A percentile compares a stretch with the other conserved stretches of the same genome.
These are phyloP conservation scores for Aureobasidium sp. DNA, from an alignment of 2,329 filamentous ascomycete species.

Conservation along the genomic window DNA sequence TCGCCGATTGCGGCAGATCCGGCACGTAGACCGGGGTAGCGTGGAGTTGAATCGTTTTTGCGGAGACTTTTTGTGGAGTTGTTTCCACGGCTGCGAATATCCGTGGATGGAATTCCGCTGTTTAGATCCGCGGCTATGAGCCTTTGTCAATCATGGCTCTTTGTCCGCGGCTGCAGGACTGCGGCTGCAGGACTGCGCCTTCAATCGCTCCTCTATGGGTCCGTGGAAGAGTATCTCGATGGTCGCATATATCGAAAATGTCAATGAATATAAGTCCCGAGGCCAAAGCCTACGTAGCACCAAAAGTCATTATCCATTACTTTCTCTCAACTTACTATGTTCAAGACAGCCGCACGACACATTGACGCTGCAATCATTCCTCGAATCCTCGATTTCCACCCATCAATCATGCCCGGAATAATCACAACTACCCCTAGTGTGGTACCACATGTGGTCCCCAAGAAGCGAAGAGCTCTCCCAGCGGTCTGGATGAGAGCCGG, in stretches of 20 bases:
- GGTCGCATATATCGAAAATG: not conserved
- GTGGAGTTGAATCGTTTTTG: not conserved
- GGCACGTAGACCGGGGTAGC: not conserved
- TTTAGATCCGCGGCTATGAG: not conserved
- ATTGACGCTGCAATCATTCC: constrained; percentile 14
- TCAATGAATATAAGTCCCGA: not conserved
- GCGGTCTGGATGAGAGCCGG: constrained; percentile 36
- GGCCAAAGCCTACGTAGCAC: not conserved
- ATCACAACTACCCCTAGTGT: not conserved
- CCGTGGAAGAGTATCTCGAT: not conserved
- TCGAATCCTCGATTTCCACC: constrained; percentile 5
- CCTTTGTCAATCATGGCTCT: not conserved
- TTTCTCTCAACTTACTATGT: constrained; percentile 11
- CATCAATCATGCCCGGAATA: constrained; percentile 16
- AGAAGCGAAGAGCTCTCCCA: constrained; percentile 22
- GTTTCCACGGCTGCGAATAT: not conserved
- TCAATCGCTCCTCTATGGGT: not conserved
- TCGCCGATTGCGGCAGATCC: not conserved
- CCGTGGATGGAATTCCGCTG: not conserved
- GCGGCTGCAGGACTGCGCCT: no score
- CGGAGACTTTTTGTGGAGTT: not conserved
- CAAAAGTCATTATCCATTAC: not conserved
- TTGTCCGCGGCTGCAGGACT: no score
- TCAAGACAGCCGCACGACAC: constrained; percentile 16
- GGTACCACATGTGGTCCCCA: not conserved